phyloP scores from a whole-genome alignment of 768 basidiomycete genomes.

The Trametopsis cervina region DNA sequence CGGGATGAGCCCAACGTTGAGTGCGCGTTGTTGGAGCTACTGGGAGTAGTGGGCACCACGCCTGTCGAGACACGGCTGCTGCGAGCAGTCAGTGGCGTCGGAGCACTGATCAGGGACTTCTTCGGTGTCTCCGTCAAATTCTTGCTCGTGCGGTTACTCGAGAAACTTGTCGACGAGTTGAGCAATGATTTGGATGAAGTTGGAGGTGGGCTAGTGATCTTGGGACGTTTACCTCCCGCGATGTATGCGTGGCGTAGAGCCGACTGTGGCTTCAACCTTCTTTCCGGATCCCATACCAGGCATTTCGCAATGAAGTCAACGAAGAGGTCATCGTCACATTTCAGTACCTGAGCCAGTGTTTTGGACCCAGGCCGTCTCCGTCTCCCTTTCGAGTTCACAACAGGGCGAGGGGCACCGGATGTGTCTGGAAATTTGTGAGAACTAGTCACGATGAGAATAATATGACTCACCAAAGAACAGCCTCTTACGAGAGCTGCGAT shows the following conservation, averaged over 20 bases:
- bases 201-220: constrained; percentile 34
- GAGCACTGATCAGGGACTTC: constrained; percentile 85
- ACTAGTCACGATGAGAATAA: neutral
- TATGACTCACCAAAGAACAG: constrained; percentile 82
- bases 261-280: constrained; percentile 87
- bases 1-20: constrained; percentile 54
- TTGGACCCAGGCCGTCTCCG: constrained; percentile 89
- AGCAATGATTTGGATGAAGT: constrained; percentile 47
- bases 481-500: constrained; percentile 88
- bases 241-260: constrained; percentile 92
- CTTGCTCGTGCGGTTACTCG: constrained; percentile 45
- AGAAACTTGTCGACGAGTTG: constrained; percentile 50
- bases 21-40: constrained; percentile 38
- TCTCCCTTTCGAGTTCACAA: constrained; percentile 95
- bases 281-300: constrained; percentile 97
- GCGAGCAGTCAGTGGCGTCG: constrained; percentile 81
- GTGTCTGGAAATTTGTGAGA: constrained; percentile 54
- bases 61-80: constrained; percentile 49
- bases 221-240: constrained; percentile 53
- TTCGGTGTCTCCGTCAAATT: constrained; percentile 70
- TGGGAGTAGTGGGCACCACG: constrained; percentile 50
- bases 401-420: constrained; percentile 86
- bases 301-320: constrained; percentile 97
- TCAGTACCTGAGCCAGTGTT: constrained; percentile 80
- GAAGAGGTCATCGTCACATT: constrained; percentile 91